Percentiles rank a stretch among this genome's conserved stretches.
Evolutionary conservation across 805 yeast genomes (phyloP).

Genomic region (Candida pini): DNA sequence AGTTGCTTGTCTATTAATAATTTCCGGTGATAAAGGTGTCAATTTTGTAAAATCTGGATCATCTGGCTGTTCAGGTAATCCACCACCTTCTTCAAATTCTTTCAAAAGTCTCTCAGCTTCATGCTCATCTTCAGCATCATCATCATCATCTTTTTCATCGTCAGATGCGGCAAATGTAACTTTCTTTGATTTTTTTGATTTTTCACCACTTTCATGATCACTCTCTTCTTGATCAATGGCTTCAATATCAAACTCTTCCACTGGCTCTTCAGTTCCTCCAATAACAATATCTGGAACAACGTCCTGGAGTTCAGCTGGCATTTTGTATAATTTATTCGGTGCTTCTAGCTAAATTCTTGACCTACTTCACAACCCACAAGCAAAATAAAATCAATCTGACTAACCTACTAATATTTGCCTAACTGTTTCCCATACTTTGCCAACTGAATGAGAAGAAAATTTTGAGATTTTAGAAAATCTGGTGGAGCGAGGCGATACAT

Average conservation of each 20-base stretch:
- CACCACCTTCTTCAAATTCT: conserved; percentile 98
- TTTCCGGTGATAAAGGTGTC: conserved; percentile 90
- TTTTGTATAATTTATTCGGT: too few species aligned
- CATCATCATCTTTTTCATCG: too few species aligned
- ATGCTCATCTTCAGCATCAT: too few species aligned
- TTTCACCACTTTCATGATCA: conserved; percentile 37
- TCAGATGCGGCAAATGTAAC: conserved; percentile 79
- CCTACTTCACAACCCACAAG: too few species aligned
- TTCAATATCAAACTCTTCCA: conserved; percentile 31
- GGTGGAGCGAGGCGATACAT: too few species aligned
- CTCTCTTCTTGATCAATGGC: conserved; percentile 29
- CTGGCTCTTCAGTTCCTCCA: conserved; percentile 41
- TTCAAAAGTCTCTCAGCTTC: conserved; percentile 73
- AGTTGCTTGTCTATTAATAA: conserved; percentile 98
- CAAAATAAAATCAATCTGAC: too few species aligned
- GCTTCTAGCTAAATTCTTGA: too few species aligned
- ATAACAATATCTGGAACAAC: conserved; percentile 83
- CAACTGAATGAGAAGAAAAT: too few species aligned
- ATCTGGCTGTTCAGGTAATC: conserved; percentile 93
- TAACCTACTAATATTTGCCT: too few species aligned
- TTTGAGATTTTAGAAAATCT: too few species aligned
- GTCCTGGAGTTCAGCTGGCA: conserved; percentile 80
- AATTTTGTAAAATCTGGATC: conserved; percentile 76
- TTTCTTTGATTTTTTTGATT: conserved; percentile 49
- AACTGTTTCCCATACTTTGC: too few species aligned